Base-by-base conservation (phyloP, 2,329 filamentous ascomycete species). In the Cercospora janseana region DNA sequence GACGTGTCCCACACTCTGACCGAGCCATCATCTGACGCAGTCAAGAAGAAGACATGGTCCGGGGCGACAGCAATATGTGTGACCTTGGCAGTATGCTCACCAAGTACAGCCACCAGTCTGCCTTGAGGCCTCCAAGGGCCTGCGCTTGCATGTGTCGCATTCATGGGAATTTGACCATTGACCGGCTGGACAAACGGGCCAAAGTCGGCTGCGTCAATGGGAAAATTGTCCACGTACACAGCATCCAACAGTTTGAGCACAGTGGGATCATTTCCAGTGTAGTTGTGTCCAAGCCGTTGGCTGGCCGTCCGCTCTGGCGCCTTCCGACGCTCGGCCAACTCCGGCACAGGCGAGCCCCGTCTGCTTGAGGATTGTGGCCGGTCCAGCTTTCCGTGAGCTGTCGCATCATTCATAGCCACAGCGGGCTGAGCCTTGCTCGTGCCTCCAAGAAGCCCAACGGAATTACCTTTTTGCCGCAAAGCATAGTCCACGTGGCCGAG, bases 1-100 rank as follows among this genome's bases (percentile, higher is more conserved):
- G 83, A 84, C 20, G 89, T 86, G 70, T 98, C 93, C 93, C 93
- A 98, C 4, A 98, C 79, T 64, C 88, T 95, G 49, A 96, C 88
- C 5, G 81, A 83, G 2, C 93, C 88, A 69, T 98, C 93, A 63
- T 95, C 88, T 7, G 91, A 92, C 5, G 85, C 92, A 1, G 93
- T 97, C 49, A 96, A 79, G 69, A 98, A 98, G 72, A 98, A 98
- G 4, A 85, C 75, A 66, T 98, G 92, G 64, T 98, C 93, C 0
- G 92, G 89, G 1, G 93, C 85, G 6, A 89, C 81, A 2, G 87
- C 76, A 8, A 97, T 81, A 7, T 91, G 82, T 63, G 87, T 95
- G 57, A 97, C 82, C 6, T 88, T 81, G 0, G 83, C 88, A 21
- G 78, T 83, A 65, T 98, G 93, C 66, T 98, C 93, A 1, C 87